Base-by-base conservation (phyloP, 2,329 filamentous ascomycete species). In the Ophiostoma montium region DNA sequence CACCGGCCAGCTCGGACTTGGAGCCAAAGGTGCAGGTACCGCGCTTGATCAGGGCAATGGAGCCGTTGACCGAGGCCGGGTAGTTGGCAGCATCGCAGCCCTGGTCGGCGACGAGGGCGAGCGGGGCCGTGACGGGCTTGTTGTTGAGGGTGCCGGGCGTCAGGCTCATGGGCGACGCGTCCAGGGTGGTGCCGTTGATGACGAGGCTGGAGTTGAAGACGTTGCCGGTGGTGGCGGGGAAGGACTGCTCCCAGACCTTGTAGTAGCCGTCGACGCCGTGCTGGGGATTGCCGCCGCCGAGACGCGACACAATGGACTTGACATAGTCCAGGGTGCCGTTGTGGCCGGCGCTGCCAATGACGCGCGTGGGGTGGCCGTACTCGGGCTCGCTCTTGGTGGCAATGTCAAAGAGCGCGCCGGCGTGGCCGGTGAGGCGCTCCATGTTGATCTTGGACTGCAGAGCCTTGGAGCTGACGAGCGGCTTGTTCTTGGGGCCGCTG, bases 11-110 rank as follows among this genome's bases (percentile, higher is more conserved):
- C 48, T 71, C 72, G 1, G 82, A 82, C 67, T 92, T 92, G 52
- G 71, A 64, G 11, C 80, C 83, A 56, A 90, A 92, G 8, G 77
- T 56, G 60, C 86, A 92, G 1, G 65, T 70, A 48, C 86, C 86
- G 49, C 86, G 79, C 30, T 71, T 69, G 54, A 92, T 73, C 35
- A 92, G 69, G 10, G 82, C 84, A 52, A 92, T 80, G 51, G 76
- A 77, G 46, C 78, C 82, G 10, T 67, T 62, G 4, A 82, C 65
- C 1, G 67, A 63, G 1, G 69, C 58, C 1, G 83, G 76, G 60
- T 78, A 89, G 63, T 89, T 82, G 2, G 70, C 67, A 5, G 67
- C 63, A 15, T 72, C 60, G 61, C 84, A 89, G 43, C 84, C 84
- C 5, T 77, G 62, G 58, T 80, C 78, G 10, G 65, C 62, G 10